Base-by-base conservation (phyloP, 768 basidiomycete genomes). In the Harrya chromipes region DNA sequence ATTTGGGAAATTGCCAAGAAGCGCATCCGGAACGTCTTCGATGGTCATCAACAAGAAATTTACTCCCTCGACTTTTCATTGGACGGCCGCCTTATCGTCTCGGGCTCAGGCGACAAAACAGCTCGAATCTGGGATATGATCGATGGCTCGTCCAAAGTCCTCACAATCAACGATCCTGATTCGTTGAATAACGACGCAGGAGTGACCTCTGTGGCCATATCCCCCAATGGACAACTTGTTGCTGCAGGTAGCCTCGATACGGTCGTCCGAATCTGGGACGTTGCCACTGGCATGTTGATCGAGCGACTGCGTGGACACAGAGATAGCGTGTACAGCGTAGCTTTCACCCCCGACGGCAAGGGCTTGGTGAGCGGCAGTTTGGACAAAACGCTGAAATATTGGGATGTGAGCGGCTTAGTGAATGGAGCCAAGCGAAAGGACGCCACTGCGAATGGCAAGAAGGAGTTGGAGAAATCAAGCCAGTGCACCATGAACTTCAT, bases 1-100 rank as follows among this genome's bases (percentile, higher is more conserved):
- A 90, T 97, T 59, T 97, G 94, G 94, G 91, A 94, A 60, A 90
- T 97, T 57, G 77, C 77, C 40, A 84, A 83, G 60, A 85, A 85
- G 59, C 80, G 80, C 31, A 90, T 94, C 62, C 80, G 84, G 48
- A 84, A 81, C 54, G 73, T 89, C 10, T 91, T 94, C 59, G 84
- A 88, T 55, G 94, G 94, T 5, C 94, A 97, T 70, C 82, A 83
- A 60, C 88, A 92, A 63, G 94, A 95, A 62, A 93, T 97, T 61
- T 95, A 95, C 70, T 91, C 92, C 1, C 84, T 97, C 55, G 91
- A 90, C 67, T 95, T 94, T 70, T 90, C 90, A 2, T 70, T 76
- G n/a, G 89, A 94, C 58, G 93, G 94, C 7, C 77, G 83, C 5
- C 77, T 87, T 57, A 85, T 95, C 56, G 90, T 94, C 10, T 93